Evolutionary conservation across 169 alveolate species (phyloP), one percentile per base, ranked within the genome.

Genomic region (Plasmodium gallinaceum): DNA sequence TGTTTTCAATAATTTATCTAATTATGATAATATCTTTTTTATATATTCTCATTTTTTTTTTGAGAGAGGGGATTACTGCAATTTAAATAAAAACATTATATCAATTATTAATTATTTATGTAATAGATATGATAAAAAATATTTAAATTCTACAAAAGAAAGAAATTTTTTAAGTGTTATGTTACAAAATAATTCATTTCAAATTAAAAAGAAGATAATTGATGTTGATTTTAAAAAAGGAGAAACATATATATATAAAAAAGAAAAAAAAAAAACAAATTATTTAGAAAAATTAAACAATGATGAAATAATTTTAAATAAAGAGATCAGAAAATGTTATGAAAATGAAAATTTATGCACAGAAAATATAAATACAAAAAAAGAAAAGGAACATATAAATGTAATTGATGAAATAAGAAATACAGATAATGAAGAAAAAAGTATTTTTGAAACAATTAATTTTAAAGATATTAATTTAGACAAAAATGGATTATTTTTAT

Each of bases 401-500:
- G 4, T 32, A 32, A 32, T 4, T 32, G 4, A 32, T 32, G 4
- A 32, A 32, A 32, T 32, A 4, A 32, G 39, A 32, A 32, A 32
- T 32, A 32, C 39, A 32, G 4, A 32, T 32, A 32, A 32, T 32
- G 4, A 32, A 32, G 4, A 32, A 32, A 4, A 32, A 32, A 4
- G 4, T 32, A 2, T 32, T 32, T 32, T 32, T 32, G 39, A 32
- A 32, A 32, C 39, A 32, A 32, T 32, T 32, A 32, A 32, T 32
- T 32, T 32, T 32, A 32, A 32, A 32, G 39, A 32, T 32, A 32
- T 57, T 26, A 80, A 68, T 26, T 18, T 80, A 43, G 90, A 80
- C 42, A 80, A 80, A 16, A 80, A 68, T 32, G 90, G 90, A 20
- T 14, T 80, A 3, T 80, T 80, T 71, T 46, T 80, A 12, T 75